phyloP scores from a whole-genome alignment of 345 rosid genomes.

The Eucalyptus cloeziana region DNA sequence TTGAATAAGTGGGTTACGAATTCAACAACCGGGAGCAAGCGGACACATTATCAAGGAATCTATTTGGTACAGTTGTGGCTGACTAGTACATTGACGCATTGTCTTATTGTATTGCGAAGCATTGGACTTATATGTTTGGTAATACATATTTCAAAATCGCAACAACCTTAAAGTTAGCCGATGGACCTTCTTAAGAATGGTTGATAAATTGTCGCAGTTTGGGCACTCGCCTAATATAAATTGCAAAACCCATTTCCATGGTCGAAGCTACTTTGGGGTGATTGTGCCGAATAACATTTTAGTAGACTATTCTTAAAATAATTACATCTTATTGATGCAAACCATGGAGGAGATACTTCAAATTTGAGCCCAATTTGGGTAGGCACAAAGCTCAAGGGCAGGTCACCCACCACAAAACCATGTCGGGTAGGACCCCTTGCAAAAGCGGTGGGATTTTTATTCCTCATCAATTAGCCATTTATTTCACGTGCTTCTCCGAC shows the following conservation, averaged over 20 bases:
- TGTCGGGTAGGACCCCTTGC: neutral
- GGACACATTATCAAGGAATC: fast-evolving
- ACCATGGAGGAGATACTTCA: neutral
- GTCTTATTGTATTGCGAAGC: fast-evolving
- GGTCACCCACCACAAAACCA: neutral
- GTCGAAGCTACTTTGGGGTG: fast-evolving
- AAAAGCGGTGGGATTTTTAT: neutral
- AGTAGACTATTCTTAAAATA: neutral
- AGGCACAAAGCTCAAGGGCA: neutral
- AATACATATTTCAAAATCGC: neutral
- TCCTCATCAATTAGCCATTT: neutral
- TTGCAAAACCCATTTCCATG: neutral
- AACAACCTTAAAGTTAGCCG: fast-evolving
- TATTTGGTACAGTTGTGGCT: fast-evolving
- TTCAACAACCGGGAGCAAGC: fast-evolving
- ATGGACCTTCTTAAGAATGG: neutral
- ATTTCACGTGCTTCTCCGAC: neutral
- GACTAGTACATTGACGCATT: fast-evolving
- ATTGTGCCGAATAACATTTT: neutral
- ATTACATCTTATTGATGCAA: neutral
- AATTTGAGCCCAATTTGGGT: neutral
- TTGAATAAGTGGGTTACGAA: neutral
- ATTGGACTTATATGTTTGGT: neutral
- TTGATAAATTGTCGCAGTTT: fast-evolving
- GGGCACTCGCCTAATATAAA: fast-evolving